Conservation (phyloP, 495 filamentous ascomycete species). For the Pyrenopolyporus hunteri region DNA sequence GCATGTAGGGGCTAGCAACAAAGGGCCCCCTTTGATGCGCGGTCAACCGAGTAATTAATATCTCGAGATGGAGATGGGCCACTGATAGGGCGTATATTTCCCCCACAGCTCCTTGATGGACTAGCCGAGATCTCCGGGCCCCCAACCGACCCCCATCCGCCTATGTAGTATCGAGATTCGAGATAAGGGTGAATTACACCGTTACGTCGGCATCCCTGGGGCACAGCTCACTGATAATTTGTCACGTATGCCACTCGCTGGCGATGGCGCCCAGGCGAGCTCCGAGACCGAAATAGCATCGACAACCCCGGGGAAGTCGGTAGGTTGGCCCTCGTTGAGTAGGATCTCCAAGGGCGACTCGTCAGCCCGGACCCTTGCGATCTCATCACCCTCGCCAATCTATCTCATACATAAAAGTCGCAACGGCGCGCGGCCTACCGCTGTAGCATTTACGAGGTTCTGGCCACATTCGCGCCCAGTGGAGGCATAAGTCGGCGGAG, state of each 20-base stretch:
- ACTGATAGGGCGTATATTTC: constrained; percentile 35
- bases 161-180: constrained; percentile 28
- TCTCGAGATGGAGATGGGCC: constrained; percentile 23
- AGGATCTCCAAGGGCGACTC: constrained; percentile 17
- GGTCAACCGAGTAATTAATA: constrained; percentile 31
- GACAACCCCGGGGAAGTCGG: constrained; percentile 13
- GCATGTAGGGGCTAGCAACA: constrained; percentile 7
- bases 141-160: constrained; percentile 30
- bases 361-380: constrained; percentile 21
- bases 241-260: constrained; percentile 1
- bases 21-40: constrained; percentile 10
- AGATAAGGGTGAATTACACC: constrained; percentile 31
- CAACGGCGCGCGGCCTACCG: not conserved
- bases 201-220: constrained; percentile 18
- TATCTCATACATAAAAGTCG: constrained; percentile 27
- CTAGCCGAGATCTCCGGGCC: constrained; percentile 35
- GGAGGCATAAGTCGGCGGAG: constrained; percentile 1
- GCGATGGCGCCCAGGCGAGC: constrained; percentile 21
- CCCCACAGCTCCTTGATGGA: constrained; percentile 33
- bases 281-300: constrained; percentile 34
- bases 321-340: constrained; percentile 11
- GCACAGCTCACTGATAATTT: constrained; percentile 12
- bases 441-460: constrained; percentile 7
- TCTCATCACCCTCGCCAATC: constrained; percentile 34
- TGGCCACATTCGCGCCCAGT: not conserved